phyloP scores from a whole-genome alignment of 495 filamentous ascomycete species.

The Podospora comata region DNA sequence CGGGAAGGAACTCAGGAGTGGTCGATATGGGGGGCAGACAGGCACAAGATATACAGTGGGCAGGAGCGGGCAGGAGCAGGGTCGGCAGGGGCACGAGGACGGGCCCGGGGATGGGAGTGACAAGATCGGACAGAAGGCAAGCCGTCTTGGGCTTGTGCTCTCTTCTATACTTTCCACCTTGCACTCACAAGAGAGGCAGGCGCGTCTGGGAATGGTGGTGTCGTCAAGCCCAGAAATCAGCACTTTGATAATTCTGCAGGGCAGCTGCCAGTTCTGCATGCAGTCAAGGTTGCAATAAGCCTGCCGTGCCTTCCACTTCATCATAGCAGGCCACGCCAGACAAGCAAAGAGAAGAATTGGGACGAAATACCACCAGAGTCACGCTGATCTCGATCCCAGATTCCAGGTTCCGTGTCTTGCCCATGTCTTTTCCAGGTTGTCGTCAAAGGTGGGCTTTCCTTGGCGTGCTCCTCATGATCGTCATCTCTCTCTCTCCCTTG shows the following conservation, averaged over 20 bases:
- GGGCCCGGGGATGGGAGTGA: background rate
- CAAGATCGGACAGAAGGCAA: background rate
- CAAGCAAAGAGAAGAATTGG: background rate
- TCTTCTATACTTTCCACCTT: background rate
- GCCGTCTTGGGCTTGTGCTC: background rate
- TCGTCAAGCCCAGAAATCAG: background rate
- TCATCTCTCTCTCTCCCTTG: background rate
- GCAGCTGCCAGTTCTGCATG: background rate
- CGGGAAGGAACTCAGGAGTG: background rate
- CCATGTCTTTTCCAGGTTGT: background rate
- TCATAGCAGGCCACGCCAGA: background rate
- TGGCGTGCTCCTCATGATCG: conserved; percentile 1
- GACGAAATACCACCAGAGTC: background rate
- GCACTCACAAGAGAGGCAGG: background rate
- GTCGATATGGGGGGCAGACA: background rate
- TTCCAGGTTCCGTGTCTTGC: conserved; percentile 5
- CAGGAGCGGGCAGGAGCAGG: background rate
- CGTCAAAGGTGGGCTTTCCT: background rate
- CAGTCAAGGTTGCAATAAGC: background rate
- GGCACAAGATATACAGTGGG: background rate
- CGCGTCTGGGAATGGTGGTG: background rate
- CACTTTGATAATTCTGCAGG: background rate
- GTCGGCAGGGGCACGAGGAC: background rate
- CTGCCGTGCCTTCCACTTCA: background rate
- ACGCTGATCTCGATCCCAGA: conserved; percentile 2